Conservation (phyloP, 441 rosid species). For the Adansonia rubrostipa region DNA sequence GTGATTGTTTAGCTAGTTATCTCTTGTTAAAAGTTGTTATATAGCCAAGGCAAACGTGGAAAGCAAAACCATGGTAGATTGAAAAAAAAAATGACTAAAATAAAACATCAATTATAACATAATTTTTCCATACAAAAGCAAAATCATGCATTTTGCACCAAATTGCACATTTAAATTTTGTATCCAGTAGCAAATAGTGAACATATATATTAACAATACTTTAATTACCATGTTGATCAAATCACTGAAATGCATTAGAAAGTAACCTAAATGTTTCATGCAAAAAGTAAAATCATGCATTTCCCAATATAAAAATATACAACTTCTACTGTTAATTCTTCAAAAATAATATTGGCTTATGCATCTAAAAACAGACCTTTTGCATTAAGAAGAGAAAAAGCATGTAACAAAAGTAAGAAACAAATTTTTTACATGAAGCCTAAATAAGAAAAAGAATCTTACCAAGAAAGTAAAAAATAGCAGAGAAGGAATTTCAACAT, state of each 20-base stretch:
- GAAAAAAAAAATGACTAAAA: neutral
- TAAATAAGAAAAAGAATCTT: neutral
- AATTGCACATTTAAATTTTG: neutral
- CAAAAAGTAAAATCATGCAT: neutral
- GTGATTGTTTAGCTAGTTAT: neutral
- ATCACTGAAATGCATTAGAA: neutral
- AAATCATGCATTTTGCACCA: neutral
- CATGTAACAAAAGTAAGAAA: neutral
- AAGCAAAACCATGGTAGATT: neutral
- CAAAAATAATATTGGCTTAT: neutral
- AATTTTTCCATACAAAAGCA: neutral
- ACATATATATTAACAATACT: neutral
- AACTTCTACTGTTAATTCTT: neutral
- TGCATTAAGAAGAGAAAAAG: neutral
- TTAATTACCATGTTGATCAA: neutral
- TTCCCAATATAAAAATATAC: neutral
- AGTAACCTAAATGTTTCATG: neutral
- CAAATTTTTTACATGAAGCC: neutral
- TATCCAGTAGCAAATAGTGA: neutral
- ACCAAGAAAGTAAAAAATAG: neutral
- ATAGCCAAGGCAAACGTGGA: neutral
- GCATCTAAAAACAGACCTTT: neutral
- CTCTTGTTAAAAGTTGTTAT: neutral
- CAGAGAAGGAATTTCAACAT: neutral
- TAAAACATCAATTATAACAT: neutral